Percentiles rank a stretch among this genome's conserved stretches.
These are phyloP conservation scores for Naganishia cerealis DNA, from an alignment of 1,284 basidiomycete genomes.

Conservation along the genomic window DNA sequence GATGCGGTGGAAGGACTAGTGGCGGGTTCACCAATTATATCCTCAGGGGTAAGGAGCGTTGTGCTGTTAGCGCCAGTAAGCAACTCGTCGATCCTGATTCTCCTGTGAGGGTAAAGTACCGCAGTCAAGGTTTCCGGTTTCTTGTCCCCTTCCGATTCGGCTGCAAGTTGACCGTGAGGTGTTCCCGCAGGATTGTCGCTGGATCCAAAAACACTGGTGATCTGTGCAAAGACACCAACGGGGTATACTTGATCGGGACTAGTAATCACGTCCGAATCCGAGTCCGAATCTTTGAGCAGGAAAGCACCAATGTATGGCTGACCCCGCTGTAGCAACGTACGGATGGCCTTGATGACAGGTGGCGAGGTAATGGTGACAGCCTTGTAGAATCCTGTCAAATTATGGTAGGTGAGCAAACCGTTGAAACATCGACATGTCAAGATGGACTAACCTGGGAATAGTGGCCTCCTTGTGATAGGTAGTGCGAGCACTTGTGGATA, in stretches of 20 bases:
- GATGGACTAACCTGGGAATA: conserved; percentile 66
- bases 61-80: conserved; percentile 39
- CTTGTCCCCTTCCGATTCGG: conserved; percentile 45
- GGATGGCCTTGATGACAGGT: conserved; percentile 87
- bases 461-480: conserved; percentile 89
- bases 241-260: conserved; percentile 83
- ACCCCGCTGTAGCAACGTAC: conserved; percentile 93
- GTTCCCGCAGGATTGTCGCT: conserved; percentile 41
- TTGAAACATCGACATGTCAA: conserved; percentile 39
- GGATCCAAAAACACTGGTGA: conserved; percentile 88
- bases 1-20: conserved; percentile 32
- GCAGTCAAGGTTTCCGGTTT: conserved; percentile 81
- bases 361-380: conserved; percentile 89
- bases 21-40: conserved; percentile 6
- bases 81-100: conserved; percentile 86
- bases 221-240: conserved; percentile 96
- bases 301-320: conserved; percentile 98
- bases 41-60: conserved; percentile 1
- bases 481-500: conserved; percentile 95
- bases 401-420: conserved; percentile 45
- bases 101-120: conserved; percentile 89
- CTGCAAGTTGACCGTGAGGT: conserved; percentile 60
- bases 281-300: conserved; percentile 89
- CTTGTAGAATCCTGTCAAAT: conserved; percentile 82
- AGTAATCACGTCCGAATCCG: conserved; percentile 90